phyloP scores from a whole-genome alignment of 176 grass and related monocot species.

The Guadua angustifolia region DNA sequence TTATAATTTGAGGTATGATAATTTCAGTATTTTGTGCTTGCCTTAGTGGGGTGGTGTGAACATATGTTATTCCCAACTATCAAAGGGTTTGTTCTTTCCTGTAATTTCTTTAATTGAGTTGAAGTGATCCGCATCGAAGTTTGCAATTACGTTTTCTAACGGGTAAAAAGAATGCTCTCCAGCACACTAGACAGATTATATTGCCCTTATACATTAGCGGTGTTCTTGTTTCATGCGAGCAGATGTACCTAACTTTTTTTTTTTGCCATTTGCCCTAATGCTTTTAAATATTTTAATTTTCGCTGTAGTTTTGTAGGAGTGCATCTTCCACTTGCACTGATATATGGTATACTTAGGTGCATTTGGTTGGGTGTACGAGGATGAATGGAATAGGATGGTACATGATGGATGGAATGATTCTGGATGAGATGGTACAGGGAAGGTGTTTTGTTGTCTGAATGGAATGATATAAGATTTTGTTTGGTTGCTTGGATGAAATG shows the following conservation, averaged over 20 bases:
- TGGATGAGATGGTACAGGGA: too few relatives aligned
- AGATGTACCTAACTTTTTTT: not conserved
- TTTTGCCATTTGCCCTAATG: not conserved
- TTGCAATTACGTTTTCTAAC: constrained; percentile 17
- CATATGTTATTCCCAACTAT: constrained; percentile 30
- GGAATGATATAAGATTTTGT: too few relatives aligned
- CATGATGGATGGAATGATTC: too few relatives aligned
- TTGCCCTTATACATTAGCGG: not conserved
- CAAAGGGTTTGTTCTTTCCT: constrained; percentile 28
- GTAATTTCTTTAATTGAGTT: constrained; percentile 44
- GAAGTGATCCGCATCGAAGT: constrained; percentile 15
- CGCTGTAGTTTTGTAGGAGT: not conserved
- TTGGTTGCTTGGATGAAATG: too few relatives aligned
- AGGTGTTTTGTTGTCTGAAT: too few relatives aligned
- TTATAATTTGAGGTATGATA: constrained; percentile 36
- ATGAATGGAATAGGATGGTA: too few relatives aligned
- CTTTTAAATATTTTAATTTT: not conserved
- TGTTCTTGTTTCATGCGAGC: not conserved
- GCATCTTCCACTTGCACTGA: not conserved
- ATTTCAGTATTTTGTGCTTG: constrained; percentile 25
- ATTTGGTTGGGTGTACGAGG: too few relatives aligned
- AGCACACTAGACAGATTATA: not conserved
- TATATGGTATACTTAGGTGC: constrained; percentile 16
- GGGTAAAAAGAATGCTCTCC: constrained; percentile 20
- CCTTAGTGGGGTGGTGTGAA: constrained; percentile 25